These are phyloP conservation scores for Athelia psychrophila DNA, from an alignment of 1,284 basidiomycete species.

Conservation along the genomic window DNA sequence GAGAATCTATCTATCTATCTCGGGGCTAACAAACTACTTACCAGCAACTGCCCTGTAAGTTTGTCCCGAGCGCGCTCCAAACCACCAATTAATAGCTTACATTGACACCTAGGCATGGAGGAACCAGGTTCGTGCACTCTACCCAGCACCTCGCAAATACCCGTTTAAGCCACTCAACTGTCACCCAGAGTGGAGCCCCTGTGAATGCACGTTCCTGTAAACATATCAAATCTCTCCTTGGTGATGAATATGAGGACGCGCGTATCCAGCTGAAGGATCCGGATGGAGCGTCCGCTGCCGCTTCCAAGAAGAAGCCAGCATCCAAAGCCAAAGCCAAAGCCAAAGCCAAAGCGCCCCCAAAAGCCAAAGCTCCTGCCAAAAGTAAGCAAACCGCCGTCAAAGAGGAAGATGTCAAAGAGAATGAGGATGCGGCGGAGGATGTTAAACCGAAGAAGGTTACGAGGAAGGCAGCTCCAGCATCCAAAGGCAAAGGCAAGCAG, in stretches of 20 bases:
- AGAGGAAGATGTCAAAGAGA: constrained; percentile 15
- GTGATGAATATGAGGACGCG: constrained; percentile 54
- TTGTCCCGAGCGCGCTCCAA: too few relatives aligned
- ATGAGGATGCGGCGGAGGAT: constrained; percentile 9
- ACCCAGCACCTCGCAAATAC: neutral
- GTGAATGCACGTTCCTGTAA: constrained; percentile 60
- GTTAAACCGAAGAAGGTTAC: constrained; percentile 1
- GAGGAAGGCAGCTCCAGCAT: neutral
- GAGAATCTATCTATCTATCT: too few relatives aligned
- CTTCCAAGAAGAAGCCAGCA: constrained; percentile 6
- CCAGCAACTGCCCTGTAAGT: too few relatives aligned
- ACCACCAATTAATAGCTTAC: constrained; percentile 2
- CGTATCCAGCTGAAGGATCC: constrained; percentile 48
- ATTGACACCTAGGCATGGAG: constrained; percentile 41
- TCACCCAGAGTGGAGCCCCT: constrained; percentile 39
- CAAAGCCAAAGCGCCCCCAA: constrained; percentile 5
- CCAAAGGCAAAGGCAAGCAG: constrained; percentile 1
- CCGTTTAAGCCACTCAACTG: constrained; percentile 3
- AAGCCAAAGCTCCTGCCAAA: constrained; percentile 7
- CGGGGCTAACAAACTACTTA: too few relatives aligned
- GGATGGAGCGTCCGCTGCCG: constrained; percentile 25
- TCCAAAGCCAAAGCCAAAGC: constrained; percentile 3
- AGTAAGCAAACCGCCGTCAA: constrained; percentile 7
- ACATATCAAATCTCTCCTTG: constrained; percentile 55
- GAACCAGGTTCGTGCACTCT: constrained; percentile 35